Percentiles rank a stretch among this genome's conserved stretches.
Evolutionary conservation across 352 stramenopile genomes (phyloP).

Genomic region (Pseudoperonospora humuli): DNA sequence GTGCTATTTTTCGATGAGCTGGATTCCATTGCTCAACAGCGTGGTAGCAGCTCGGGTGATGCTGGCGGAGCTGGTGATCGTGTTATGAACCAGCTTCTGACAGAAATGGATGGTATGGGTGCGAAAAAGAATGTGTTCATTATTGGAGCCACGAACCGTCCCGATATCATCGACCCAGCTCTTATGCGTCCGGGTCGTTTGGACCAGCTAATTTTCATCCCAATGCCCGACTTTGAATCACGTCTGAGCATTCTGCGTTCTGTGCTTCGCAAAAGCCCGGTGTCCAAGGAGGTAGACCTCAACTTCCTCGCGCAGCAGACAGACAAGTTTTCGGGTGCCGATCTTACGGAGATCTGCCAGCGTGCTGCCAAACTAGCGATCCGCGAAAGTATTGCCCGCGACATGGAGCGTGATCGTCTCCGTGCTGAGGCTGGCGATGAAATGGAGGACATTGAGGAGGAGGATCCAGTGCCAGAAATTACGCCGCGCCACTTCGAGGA

Average conservation of each 20-base stretch:
- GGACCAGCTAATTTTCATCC: slow-evolving; percentile 96
- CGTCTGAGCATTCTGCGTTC: slow-evolving; percentile 94
- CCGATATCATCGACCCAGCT: slow-evolving; percentile 97
- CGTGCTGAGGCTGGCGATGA: slow-evolving; percentile 86
- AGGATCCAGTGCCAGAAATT: slow-evolving; percentile 95
- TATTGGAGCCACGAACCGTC: slow-evolving; percentile 98
- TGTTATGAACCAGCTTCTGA: slow-evolving; percentile 99
- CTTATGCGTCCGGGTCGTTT: slow-evolving; percentile 98
- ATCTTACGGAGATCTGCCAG: slow-evolving; percentile 99
- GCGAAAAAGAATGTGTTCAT: slow-evolving; percentile 99
- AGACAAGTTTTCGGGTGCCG: slow-evolving; percentile 98
- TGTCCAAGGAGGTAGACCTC: slow-evolving; percentile 97
- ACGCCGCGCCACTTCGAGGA: slow-evolving; percentile 95
- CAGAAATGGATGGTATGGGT: slow-evolving; percentile 99
- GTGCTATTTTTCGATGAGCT: slow-evolving; percentile 99
- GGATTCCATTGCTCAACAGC: slow-evolving; percentile 97
- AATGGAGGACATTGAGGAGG: slow-evolving; percentile 89
- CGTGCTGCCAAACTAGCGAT: slow-evolving; percentile 98
- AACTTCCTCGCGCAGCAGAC: slow-evolving; percentile 94
- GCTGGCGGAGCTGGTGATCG: slow-evolving; percentile 96
- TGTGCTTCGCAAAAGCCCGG: slow-evolving; percentile 94
- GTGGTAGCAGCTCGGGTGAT: slow-evolving; percentile 92
- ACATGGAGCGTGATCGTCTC: slow-evolving; percentile 96
- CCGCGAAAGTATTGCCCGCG: slow-evolving; percentile 96
- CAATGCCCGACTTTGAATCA: slow-evolving; percentile 96